Conservation (phyloP, 78 protist genomes). For the Chrysochromulina parva region DNA sequence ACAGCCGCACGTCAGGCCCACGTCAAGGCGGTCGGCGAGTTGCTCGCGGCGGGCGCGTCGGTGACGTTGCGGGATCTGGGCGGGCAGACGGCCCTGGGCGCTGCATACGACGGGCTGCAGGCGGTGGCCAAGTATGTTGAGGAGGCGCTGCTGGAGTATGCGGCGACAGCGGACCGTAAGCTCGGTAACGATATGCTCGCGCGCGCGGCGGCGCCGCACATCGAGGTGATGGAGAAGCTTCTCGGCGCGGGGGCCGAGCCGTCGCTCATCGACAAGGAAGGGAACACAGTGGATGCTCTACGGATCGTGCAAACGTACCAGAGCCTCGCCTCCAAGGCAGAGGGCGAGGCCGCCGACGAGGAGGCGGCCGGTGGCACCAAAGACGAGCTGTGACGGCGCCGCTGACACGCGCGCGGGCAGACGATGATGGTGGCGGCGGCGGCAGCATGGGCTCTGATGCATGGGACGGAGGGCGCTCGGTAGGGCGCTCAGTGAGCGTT, state of each 20-base stretch:
- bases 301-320: neutral
- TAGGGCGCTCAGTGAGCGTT: no score
- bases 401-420: neutral
- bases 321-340: neutral
- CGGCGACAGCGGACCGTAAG: neutral
- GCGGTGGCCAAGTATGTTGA: neutral
- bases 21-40: neutral
- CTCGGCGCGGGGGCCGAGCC: neutral
- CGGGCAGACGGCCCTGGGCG: slow-evolving; percentile 1
- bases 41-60: neutral
- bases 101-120: slow-evolving; percentile 5
- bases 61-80: neutral
- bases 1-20: slow-evolving; percentile 5
- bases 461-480: no score
- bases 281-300: neutral
- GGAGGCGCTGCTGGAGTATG: neutral
- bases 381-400: neutral
- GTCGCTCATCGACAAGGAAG: neutral
- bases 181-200: neutral
- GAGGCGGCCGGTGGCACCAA: neutral
- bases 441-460: no score
- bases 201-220: neutral
- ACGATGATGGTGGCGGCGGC: no score
- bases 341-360: no score
- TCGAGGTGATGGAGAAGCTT: neutral